Percentiles rank a stretch among this genome's conserved stretches.
Evolutionary conservation across 2,329 filamentous ascomycete genomes (phyloP).

Genomic region (Talaromyces sp.): DNA sequence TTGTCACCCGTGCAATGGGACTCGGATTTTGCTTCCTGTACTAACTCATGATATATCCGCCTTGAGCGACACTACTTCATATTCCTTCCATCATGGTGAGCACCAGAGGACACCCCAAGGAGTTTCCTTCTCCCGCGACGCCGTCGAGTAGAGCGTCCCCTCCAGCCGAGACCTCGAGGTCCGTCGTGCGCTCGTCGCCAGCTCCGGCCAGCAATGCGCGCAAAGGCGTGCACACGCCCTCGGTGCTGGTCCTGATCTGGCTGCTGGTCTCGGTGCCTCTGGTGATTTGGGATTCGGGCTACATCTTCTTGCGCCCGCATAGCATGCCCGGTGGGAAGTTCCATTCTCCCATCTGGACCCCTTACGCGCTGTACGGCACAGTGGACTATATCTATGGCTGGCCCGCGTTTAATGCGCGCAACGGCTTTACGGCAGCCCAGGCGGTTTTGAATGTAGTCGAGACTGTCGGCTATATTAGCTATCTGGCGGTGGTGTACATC

Average conservation of each 20-base stretch:
- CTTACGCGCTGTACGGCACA: conserved; percentile 73
- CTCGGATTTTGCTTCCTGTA: background rate
- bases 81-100: conserved; percentile 45
- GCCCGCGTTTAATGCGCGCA: conserved; percentile 60
- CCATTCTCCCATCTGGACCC: conserved; percentile 67
- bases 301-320: conserved; percentile 73
- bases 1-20: background rate
- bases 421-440: conserved; percentile 77
- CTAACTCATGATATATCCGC: background rate
- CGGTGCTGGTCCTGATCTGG: conserved; percentile 62
- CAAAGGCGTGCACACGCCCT: conserved; percentile 55
- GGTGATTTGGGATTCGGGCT: conserved; percentile 74
- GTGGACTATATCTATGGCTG: conserved; percentile 80
- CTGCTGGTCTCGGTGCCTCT: conserved; percentile 68
- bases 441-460: conserved; percentile 64
- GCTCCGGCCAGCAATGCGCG: conserved; percentile 16
- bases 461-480: conserved; percentile 59
- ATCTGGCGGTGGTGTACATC: conserved; percentile 50
- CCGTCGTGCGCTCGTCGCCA: conserved; percentile 18
- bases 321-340: conserved; percentile 72
- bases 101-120: conserved; percentile 50
- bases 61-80: background rate
- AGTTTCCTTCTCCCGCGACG: conserved; percentile 37
- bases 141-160: conserved; percentile 22
- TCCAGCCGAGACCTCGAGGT: conserved; percentile 19